Evolutionary conservation across 139 green algal genomes (phyloP).

Genomic region (Asterochloris erici): DNA sequence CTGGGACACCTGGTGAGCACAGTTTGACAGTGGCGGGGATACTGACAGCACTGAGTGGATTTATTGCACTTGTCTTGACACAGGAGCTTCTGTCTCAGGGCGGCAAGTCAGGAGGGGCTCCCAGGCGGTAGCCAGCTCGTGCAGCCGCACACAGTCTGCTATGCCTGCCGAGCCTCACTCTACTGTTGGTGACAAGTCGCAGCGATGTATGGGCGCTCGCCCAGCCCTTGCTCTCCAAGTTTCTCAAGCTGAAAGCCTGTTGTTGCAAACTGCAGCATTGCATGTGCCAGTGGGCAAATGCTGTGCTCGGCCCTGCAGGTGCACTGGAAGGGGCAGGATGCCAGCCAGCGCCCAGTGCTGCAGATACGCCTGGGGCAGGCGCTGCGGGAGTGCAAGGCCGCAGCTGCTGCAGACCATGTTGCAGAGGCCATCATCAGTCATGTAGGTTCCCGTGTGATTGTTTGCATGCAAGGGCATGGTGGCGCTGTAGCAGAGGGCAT

Average conservation of each 20-base stretch:
- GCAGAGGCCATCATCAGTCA: slow-evolving; percentile 17
- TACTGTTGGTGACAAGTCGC: not conserved
- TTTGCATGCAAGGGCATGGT: too few species aligned
- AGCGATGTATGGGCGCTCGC: not conserved
- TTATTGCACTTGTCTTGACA: too few species aligned
- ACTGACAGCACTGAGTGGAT: too few species aligned
- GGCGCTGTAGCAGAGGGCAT: not conserved
- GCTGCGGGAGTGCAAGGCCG: slow-evolving; percentile 7
- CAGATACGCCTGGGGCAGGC: slow-evolving; percentile 4
- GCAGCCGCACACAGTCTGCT: too few species aligned
- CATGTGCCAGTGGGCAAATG: not conserved
- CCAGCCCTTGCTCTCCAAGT: not conserved
- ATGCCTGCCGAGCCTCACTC: too few species aligned
- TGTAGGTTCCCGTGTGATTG: not conserved
- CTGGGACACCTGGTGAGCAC: slow-evolving; percentile 12
- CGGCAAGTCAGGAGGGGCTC: too few species aligned
- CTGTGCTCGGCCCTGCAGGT: not conserved
- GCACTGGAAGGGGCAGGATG: slow-evolving; percentile 9
- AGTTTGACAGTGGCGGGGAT: too few species aligned
- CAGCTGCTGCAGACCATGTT: not conserved
- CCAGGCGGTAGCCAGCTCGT: too few species aligned
- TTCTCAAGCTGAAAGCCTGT: not conserved
- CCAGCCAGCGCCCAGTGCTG: slow-evolving; percentile 2
- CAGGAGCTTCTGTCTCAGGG: too few species aligned
- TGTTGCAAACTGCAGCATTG: not conserved